Base-by-base conservation (phyloP, 768 basidiomycete genomes). In the Tylopilus sp. region DNA sequence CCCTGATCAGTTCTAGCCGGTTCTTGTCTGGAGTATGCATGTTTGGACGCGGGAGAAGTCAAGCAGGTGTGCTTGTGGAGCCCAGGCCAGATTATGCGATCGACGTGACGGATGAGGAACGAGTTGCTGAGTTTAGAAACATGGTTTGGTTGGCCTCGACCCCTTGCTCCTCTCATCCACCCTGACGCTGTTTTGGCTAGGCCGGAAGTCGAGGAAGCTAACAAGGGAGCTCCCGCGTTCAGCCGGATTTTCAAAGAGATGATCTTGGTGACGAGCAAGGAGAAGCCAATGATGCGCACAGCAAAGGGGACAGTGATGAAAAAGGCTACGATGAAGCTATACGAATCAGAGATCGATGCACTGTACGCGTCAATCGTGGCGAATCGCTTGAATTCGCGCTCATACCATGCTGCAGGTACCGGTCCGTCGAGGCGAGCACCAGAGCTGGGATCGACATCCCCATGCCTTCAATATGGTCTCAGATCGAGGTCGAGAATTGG, bases 161-260 rank as follows among this genome's bases (percentile, higher is more conserved):
- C 13, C 3, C 2, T 19, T 24, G 12, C 3, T 12, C 40, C 1
- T 41, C 10, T 12, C 6, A 5, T 6, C 3, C 12, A 14, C 8
- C 2, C 26, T 29, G 9, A 43, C 16, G 5, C 26, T 3, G n/a
- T 26, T 13, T 10, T 2, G 10, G 17, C 6, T 48, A 78, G 73
- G 72, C 67, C 63, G 2, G 55, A 63, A 12, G 69, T 78, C 2
- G 76, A 76, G 19, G 70, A 76, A 29, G 77, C 76, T 3, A 80
- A 79, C 57, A 61, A 53, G 21, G 60, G 59, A 2, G 70, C 72
- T 0, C 77, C 78, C 0, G 52, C 68, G 0, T 77, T 72, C 44
- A 76, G 74, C 48, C 65, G 73, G 21, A 70, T 79, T 12, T 78
- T 76, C 65, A 77, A 76, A 56, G 76, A 82, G 57, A 78, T 81